Evolutionary conservation across 1,284 basidiomycete genomes (phyloP), one percentile per base, ranked within the genome.

Genomic region (Malassezia psittaci): DNA sequence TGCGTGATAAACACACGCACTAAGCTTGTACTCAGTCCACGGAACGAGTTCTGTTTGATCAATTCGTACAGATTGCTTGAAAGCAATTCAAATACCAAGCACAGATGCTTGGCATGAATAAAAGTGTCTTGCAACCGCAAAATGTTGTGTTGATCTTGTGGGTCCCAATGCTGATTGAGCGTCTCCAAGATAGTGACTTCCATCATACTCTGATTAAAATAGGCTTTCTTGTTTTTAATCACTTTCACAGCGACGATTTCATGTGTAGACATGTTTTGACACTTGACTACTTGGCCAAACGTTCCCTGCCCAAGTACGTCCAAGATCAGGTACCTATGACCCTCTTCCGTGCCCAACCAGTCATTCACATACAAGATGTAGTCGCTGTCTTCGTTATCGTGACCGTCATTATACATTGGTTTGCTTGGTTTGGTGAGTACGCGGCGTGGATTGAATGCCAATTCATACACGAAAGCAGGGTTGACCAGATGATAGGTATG

Each of bases 151-250:
- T 90, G 85, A 77, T 98, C 93, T 54, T 85, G 82, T 2, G 90
- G 88, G 76, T 99, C 72, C 69, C 70, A 72, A 45, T 69, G 68
- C 42, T 65, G 66, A 51, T 74, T 74, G 49, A 74, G 81, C 89
- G 93, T 79, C 73, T 96, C 89, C 47, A 98, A 79, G 62, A 98
- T 96, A 0, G 91, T 96, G 21, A 98, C 94, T 77, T 98, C 94
- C 93, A 98, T 98, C 87, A 96, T 96, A 77, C 87, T 90, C 79
- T 98, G 93, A 74, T 96, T 94, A 77, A 96, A 91, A 78, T 98
- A 98, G 0, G 93, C 93, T 2, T 93, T 93, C 77, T 98, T 98
- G 77, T 98, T 98, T 80, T 98, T 98, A 70, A 98, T 90, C 15
- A 98, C 94, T 77, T 98, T 98, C 61, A 98, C 93, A 13, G 94